phyloP scores from a whole-genome alignment of 2,329 filamentous ascomycete genomes.

The Uncinocarpus reesii region DNA sequence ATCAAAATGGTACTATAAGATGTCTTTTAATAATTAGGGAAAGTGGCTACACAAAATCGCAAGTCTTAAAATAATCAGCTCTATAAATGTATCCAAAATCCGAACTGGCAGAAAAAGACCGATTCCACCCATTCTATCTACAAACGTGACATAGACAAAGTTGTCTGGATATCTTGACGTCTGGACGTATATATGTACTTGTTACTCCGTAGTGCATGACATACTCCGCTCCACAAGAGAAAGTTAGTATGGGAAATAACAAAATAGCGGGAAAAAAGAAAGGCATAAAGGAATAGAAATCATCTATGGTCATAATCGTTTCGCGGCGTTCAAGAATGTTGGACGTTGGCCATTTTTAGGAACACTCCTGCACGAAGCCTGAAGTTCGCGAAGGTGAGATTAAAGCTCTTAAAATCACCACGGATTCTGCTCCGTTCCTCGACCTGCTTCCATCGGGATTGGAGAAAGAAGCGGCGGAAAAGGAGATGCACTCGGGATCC shows the following conservation, averaged over 20 bases:
- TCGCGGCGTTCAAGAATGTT: background rate
- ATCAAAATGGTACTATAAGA: too few relatives aligned
- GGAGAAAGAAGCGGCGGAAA: conserved; percentile 10
- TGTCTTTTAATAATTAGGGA: too few relatives aligned
- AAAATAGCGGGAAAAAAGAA: background rate
- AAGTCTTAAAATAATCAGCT: background rate
- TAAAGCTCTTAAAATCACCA: background rate
- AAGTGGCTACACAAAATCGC: background rate
- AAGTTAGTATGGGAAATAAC: background rate
- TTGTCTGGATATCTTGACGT: conserved; percentile 5
- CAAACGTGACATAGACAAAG: conserved; percentile 1
- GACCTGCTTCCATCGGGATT: conserved; percentile 1
- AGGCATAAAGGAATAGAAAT: background rate
- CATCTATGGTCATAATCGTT: conserved; percentile 8
- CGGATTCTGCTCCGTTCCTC: background rate
- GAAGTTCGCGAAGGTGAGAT: too few relatives aligned
- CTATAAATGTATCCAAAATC: conserved; percentile 3
- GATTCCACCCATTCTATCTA: conserved; percentile 11
- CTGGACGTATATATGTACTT: conserved; percentile 9
- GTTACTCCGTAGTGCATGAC: conserved; percentile 1
- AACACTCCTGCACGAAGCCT: background rate
- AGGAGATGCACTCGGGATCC: conserved; percentile 12
- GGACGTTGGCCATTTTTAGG: background rate
- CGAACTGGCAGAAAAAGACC: background rate
- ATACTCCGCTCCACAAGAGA: background rate